Percentiles rank a stretch among this genome's conserved stretches.
Conservation (phyloP, 2,329 filamentous ascomycete species). For the Aspergillus latus region DNA sequence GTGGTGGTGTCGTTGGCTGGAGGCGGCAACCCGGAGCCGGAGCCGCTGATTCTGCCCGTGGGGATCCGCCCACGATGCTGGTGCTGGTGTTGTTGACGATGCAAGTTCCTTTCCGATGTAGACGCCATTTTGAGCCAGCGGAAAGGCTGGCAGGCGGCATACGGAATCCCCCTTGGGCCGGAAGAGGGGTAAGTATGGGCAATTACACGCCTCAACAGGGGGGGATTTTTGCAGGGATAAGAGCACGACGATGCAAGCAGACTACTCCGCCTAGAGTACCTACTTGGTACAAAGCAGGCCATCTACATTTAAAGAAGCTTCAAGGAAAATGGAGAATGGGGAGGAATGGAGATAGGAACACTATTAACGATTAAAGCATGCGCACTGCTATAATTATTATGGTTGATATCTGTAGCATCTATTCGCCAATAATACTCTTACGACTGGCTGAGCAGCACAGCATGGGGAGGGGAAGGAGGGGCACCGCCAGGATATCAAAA, state of each 20-base stretch:
- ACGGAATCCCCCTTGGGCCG: no score
- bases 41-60: conserved; percentile 28
- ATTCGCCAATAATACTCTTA: conserved; percentile 7
- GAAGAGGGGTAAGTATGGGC: neutral
- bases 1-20: conserved; percentile 15
- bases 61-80: conserved; percentile 13
- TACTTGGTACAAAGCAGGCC: neutral
- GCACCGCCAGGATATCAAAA: conserved; percentile 2
- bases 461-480: conserved; percentile 4
- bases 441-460: neutral
- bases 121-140: conserved; percentile 2
- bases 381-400: neutral
- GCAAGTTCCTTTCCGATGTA: conserved; percentile 2
- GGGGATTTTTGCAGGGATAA: neutral
- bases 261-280: neutral
- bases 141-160: no score
- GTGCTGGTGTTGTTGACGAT: conserved; percentile 8
- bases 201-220: no score
- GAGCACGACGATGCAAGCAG: neutral
- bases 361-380: neutral
- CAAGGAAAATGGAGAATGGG: neutral
- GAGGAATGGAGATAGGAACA: no score
- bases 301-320: neutral
- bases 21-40: conserved; percentile 21
- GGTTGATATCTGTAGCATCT: neutral